Evolutionary conservation across 495 filamentous ascomycete species (phyloP).

Genomic region (Lophium mytilinum): DNA sequence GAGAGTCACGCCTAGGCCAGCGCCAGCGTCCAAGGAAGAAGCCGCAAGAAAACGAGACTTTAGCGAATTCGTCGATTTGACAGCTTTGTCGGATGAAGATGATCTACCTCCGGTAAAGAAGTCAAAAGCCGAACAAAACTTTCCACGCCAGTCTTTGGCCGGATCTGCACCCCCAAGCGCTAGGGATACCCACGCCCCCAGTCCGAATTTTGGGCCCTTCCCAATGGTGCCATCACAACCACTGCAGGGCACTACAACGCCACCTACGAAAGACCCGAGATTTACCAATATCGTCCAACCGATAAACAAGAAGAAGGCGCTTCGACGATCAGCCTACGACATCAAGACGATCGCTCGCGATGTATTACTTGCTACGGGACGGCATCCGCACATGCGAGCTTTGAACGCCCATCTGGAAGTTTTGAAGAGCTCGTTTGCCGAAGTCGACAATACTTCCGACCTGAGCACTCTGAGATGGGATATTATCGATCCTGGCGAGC

Average conservation of each 20-base stretch:
- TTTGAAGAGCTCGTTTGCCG: slow-evolving; percentile 37
- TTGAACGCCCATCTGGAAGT: slow-evolving; percentile 54
- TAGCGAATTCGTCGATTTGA: slow-evolving; percentile 44
- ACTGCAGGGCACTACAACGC: not conserved
- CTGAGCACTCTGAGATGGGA: slow-evolving; percentile 62
- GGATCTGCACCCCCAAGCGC: not conserved
- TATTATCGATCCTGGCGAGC: slow-evolving; percentile 48
- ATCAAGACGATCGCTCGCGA: slow-evolving; percentile 57
- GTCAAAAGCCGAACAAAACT: slow-evolving; percentile 3
- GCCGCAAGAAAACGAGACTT: slow-evolving; percentile 42
- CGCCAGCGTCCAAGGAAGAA: slow-evolving; percentile 34
- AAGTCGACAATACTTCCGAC: slow-evolving; percentile 43
- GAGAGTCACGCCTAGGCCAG: slow-evolving; percentile 5
- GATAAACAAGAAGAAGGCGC: slow-evolving; percentile 41
- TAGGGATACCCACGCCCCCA: not conserved
- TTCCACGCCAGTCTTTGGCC: not conserved
- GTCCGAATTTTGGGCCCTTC: not conserved
- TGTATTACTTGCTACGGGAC: slow-evolving; percentile 51
- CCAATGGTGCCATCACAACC: not conserved
- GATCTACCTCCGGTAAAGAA: slow-evolving; percentile 21
- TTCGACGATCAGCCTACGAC: slow-evolving; percentile 45
- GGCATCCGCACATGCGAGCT: slow-evolving; percentile 47
- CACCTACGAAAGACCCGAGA: slow-evolving; percentile 6
- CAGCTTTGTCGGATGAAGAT: slow-evolving; percentile 38
- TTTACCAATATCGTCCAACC: slow-evolving; percentile 30